These are phyloP conservation scores for Tetrahymena malaccensis DNA, from an alignment of 73 alveolate genomes.

Conservation along the genomic window DNA sequence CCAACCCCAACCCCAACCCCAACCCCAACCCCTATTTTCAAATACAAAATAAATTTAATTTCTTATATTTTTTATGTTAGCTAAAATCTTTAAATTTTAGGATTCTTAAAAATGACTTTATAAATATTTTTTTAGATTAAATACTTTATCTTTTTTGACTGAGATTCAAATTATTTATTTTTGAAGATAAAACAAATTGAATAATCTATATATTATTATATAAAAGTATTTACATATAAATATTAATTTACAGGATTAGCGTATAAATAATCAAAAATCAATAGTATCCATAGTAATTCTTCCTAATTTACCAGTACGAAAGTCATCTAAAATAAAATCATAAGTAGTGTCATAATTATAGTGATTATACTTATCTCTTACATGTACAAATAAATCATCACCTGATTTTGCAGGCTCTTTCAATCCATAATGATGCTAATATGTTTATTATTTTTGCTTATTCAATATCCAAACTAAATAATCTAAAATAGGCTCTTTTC, in stretches of 20 bases:
- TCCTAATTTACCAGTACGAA: slow-evolving; percentile 79
- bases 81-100: neutral
- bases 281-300: slow-evolving; percentile 58
- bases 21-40: neutral
- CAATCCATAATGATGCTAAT: slow-evolving; percentile 50
- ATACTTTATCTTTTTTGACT: neutral
- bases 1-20: neutral
- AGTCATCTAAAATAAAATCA: slow-evolving; percentile 49
- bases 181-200: neutral
- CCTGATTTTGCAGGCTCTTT: slow-evolving; percentile 52
- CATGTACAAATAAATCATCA: slow-evolving; percentile 27
- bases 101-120: too few relatives aligned
- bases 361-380: slow-evolving; percentile 42
- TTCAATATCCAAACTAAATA: slow-evolving; percentile 55
- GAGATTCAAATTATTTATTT: neutral
- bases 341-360: slow-evolving; percentile 38
- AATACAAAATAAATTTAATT: neutral
- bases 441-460: slow-evolving; percentile 34
- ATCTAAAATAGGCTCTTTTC: slow-evolving; percentile 51
- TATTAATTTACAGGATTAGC: neutral
- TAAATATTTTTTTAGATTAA: neutral
- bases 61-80: neutral
- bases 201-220: neutral
- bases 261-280: neutral
- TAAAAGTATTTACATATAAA: neutral